Conservation (phyloP, 768 basidiomycete species). For the Sporobolomyces roseus region DNA sequence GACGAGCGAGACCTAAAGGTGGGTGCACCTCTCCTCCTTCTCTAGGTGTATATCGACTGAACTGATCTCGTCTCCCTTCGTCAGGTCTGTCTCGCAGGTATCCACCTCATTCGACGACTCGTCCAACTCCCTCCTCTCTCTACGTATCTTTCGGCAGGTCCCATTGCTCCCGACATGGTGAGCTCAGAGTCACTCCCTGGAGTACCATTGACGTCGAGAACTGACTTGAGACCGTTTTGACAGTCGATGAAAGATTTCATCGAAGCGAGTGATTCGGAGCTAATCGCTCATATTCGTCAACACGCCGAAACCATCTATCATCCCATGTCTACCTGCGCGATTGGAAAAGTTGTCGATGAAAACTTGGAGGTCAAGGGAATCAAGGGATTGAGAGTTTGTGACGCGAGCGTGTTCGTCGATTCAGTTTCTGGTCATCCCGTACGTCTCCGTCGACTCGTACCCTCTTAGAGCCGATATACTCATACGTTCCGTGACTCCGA, state of each 20-base stretch:
- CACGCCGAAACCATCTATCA: conserved; percentile 39
- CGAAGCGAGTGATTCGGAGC: conserved; percentile 17
- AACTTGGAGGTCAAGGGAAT: conserved; percentile 27
- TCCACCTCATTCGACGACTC: conserved; percentile 30
- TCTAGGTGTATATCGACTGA: not conserved
- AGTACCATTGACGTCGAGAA: no score
- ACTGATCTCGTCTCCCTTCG: not conserved
- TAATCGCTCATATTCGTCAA: conserved; percentile 24
- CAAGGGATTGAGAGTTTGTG: conserved; percentile 34
- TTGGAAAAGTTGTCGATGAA: conserved; percentile 31
- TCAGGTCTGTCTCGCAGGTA: conserved; percentile 40
- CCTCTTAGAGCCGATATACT: not conserved
- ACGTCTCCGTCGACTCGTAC: not conserved
- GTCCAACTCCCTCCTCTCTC: conserved; percentile 25
- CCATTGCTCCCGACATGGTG: no score
- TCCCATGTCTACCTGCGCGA: conserved; percentile 28
- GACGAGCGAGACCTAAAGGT: conserved; percentile 36
- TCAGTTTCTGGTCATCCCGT: conserved; percentile 37
- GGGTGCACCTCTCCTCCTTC: not conserved
- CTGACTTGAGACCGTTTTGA: no score
- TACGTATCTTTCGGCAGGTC: conserved; percentile 8
- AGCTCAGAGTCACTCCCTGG: no score
- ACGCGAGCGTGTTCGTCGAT: conserved; percentile 44
- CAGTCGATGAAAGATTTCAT: conserved; percentile 7
- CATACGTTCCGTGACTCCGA: not conserved